These are phyloP conservation scores for Quercus tomentella DNA, from an alignment of 331 rosid species.

Conservation along the genomic window DNA sequence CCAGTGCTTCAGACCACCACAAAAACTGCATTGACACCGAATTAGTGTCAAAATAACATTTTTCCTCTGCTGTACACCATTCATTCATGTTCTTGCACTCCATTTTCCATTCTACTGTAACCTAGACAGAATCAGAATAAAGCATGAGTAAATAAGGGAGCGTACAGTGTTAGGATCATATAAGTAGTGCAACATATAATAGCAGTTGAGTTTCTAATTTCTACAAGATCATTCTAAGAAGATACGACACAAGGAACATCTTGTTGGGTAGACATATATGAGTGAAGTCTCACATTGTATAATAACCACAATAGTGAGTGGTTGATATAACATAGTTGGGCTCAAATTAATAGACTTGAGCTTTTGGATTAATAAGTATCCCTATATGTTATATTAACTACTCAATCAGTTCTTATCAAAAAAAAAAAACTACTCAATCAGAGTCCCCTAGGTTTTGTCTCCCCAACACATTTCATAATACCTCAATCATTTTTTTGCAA, in stretches of 20 bases:
- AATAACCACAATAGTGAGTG: too few species aligned
- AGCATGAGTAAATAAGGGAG: not conserved
- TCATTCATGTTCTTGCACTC: conserved; percentile 16
- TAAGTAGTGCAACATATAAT: not conserved
- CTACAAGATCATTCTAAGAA: not conserved
- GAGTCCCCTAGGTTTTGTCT: too few species aligned
- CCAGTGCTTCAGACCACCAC: conserved; percentile 14
- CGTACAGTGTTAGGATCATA: not conserved
- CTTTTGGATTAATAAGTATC: too few species aligned
- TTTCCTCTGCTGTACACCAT: conserved; percentile 25
- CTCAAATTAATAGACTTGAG: too few species aligned
- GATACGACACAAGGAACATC: not conserved
- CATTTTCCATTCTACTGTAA: conserved; percentile 18
- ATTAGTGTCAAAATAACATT: conserved; percentile 26
- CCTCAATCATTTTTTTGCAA: not conserved
- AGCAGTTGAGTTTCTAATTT: not conserved
- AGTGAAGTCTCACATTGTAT: too few species aligned
- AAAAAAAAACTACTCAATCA: too few species aligned
- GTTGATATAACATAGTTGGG: too few species aligned
- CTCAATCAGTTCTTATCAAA: too few species aligned
- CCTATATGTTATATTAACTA: too few species aligned
- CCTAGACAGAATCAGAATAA: conserved; percentile 23
- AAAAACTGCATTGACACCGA: conserved; percentile 25
- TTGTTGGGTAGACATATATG: too few species aligned
- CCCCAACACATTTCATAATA: not conserved